phyloP scores from a whole-genome alignment of 768 basidiomycete species.

The Suillus sp. region DNA sequence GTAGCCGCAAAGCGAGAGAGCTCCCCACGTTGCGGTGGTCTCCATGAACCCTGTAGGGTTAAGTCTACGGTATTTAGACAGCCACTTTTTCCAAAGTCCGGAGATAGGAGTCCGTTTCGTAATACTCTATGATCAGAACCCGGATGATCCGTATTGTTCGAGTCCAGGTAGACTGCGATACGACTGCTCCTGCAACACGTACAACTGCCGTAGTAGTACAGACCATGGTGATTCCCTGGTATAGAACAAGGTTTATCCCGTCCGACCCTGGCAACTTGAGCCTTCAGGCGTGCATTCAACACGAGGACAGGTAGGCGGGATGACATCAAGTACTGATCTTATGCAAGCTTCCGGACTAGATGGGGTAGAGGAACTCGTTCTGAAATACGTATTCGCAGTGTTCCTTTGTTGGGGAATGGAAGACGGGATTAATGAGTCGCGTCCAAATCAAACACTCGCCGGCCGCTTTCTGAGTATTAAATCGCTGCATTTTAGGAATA shows the following conservation, averaged over 20 bases:
- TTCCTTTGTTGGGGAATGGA: slow-evolving; percentile 5
- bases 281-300: neutral
- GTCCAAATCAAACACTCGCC: too few species aligned
- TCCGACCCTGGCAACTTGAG: too few species aligned
- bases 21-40: too few species aligned
- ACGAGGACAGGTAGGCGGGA: slow-evolving; percentile 3
- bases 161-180: too few species aligned
- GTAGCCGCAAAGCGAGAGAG: too few species aligned
- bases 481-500: neutral
- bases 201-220: too few species aligned
- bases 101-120: slow-evolving; percentile 4
- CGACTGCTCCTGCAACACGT: too few species aligned
- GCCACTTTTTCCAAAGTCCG: neutral
- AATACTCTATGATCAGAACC: too few species aligned
- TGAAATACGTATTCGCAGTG: neutral
- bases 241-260: too few species aligned
- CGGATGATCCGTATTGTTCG: too few species aligned
- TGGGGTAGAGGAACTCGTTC: neutral
- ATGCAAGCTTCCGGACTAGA: neutral
- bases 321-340: neutral
- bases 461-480: slow-evolving; percentile 1
- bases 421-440: slow-evolving; percentile 4
- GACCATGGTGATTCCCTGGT: too few species aligned
- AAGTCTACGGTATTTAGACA: neutral
- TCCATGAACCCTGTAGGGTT: neutral